Base-by-base conservation (phyloP, 2,329 filamentous ascomycete genomes). In the Dothiorella sarmentorum region DNA sequence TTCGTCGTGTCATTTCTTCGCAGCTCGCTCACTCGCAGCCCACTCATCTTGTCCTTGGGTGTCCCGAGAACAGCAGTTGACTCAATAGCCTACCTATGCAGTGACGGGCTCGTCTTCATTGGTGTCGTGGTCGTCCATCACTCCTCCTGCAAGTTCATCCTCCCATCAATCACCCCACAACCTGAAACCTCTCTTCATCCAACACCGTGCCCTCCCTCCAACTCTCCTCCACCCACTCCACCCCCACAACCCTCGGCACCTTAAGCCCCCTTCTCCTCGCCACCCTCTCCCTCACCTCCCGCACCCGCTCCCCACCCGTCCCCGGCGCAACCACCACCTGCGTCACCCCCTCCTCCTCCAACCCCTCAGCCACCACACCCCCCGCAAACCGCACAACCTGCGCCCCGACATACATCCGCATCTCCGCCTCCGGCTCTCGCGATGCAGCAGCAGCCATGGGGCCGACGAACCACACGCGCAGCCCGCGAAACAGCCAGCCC, bases 121-220 rank as follows among this genome's bases (percentile, higher is more conserved):
- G n/a, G n/a, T n/a, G n/a, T n/a, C n/a, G n/a, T n/a, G n/a, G n/a
- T n/a, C n/a, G n/a, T n/a, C 40, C 18, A 7, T 17, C 40, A 26
- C 1, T 20, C 6, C 18, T 24, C 9, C 10, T 24, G n/a, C n/a
- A n/a, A n/a, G n/a, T n/a, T n/a, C n/a, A n/a, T n/a, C n/a, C n/a
- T n/a, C n/a, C n/a, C n/a, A 0, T 13, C 3, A 17, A 13, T 52
- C 27, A 52, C 27, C 24, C 15, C 13, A 27, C 45, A 42, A 42
- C 45, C n/a, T n/a, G n/a, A 15, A 42, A 58, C 37, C 20, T 44
- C 29, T 72, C 72, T 56, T 97, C 93, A 63, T 96, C 90, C 45
- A 97, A 71, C 61, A 89, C 68, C 0, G 91, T 96, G 63, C 79
- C 81, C 70, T 93, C 90, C 60, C 78, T 79, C 91, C 92, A 96